Evolutionary conservation across 805 yeast species (phyloP), one percentile per base, ranked within the genome.

Genomic region (Schizosaccharomyces cryophilus): DNA sequence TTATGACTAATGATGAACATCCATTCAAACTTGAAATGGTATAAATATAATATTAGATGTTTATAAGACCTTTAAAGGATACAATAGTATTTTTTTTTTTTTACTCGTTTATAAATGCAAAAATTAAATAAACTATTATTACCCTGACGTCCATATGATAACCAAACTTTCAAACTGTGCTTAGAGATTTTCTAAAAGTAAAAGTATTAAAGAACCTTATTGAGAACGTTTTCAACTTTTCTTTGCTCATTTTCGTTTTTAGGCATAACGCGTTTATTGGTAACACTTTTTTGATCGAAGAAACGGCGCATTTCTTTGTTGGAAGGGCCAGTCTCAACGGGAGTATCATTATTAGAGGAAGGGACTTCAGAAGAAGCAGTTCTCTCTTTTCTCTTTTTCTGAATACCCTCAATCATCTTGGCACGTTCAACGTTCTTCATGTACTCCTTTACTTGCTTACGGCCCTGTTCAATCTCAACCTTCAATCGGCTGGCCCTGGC

Each of bases 401-500:
- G 75, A 5, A 88, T 86, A 62, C 81, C 82, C 55, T 78, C 77
- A 60, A 87, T 77, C 83, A 83, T 83, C 75, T 87, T 87, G 63
- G 93, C 83, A 65, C 80, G 81, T 69, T 90, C 96, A 55, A 90
- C 89, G 68, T 87, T 88, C 65, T 78, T 78, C 63, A 89, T 79
- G 69, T 83, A 93, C 19, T 83, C 79, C 72, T 87, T 87, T 74
- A 89, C 89, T 70, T 90, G 77, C 66, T 86, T 84, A 62, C 82
- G 84, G 51, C 94, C 95, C 70, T 87, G 95, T 1, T 94, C 79
- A 45, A 93, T 79, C 71, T 93, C 97, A 63, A 94, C 79, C 64
- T 88, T 83, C 68, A 90, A 75, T 72, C 86, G 88, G 61, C 90
- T 81, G 67, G 88, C 95, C 71, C 95, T 82, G 54, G 83, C 77